Evolutionary conservation across 2,329 filamentous ascomycete species (phyloP).

Genomic region (Pseudocercospora macadamiae): DNA sequence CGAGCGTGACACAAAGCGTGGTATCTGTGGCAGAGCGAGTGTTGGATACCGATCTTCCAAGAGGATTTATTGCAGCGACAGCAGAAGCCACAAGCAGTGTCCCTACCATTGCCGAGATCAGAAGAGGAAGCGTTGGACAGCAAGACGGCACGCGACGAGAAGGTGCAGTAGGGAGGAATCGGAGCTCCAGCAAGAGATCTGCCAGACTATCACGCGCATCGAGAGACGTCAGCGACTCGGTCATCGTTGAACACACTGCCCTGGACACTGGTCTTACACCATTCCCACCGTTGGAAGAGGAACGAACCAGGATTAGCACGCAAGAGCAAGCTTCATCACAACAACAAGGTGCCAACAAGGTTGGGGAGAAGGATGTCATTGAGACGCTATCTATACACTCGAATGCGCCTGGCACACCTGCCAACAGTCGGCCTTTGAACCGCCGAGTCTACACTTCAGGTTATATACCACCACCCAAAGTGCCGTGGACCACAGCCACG

Average conservation of each 20-base stretch:
- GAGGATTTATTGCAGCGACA: constrained; percentile 43
- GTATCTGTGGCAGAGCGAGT: constrained; percentile 18
- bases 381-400: constrained; percentile 12
- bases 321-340: constrained; percentile 6
- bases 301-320: constrained; percentile 14
- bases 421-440: constrained; percentile 9
- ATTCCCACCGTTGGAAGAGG: constrained; percentile 29
- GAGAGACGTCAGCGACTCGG: too few relatives aligned
- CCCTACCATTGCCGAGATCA: constrained; percentile 48
- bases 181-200: constrained; percentile 23
- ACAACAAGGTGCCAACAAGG: background rate
- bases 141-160: constrained; percentile 1
- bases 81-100: constrained; percentile 45
- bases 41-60: constrained; percentile 24
- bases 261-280: constrained; percentile 15
- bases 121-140: constrained; percentile 33
- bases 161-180: constrained; percentile 18
- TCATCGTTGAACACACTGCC: too few relatives aligned
- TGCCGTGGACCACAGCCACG: constrained; percentile 21
- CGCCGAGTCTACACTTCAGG: constrained; percentile 37
- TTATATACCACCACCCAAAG: constrained; percentile 43
- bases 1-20: constrained; percentile 22
- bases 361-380: background rate
- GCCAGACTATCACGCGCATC: too few relatives aligned
- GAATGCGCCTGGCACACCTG: constrained; percentile 7